Percentiles rank a stretch among this genome's conserved stretches.
Evolutionary conservation across 2,329 filamentous ascomycete species (phyloP).

Genomic region (Penicillium sp.): DNA sequence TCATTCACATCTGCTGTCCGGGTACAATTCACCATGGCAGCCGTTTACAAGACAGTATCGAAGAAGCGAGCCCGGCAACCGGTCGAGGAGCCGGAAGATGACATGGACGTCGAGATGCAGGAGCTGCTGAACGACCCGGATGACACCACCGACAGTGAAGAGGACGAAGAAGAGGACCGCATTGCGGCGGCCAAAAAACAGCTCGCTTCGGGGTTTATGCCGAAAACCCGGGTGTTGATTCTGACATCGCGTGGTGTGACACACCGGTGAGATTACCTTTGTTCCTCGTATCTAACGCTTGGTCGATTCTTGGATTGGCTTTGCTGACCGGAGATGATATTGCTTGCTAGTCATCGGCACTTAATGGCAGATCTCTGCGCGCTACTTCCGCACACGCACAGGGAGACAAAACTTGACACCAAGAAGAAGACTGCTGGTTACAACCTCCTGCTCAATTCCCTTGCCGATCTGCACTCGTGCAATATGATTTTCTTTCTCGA

Average conservation of each 20-base stretch:
- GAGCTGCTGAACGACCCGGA: constrained; percentile 34
- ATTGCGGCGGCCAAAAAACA: constrained; percentile 29
- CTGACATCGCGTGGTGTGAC: constrained; percentile 90
- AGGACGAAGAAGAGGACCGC: constrained; percentile 29
- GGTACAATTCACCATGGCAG: constrained; percentile 51
- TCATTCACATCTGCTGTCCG: constrained; percentile 9
- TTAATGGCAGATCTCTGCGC: constrained; percentile 81
- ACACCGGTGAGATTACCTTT: constrained; percentile 58
- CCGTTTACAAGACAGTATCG: constrained; percentile 69
- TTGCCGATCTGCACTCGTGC: constrained; percentile 76
- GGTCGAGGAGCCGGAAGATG: constrained; percentile 47
- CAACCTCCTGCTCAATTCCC: constrained; percentile 73
- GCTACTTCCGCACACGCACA: constrained; percentile 84
- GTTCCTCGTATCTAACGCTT: neutral
- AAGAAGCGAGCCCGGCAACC: constrained; percentile 48
- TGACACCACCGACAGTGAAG: constrained; percentile 37
- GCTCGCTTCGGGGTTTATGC: constrained; percentile 35
- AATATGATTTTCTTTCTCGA: constrained; percentile 96
- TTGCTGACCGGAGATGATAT: constrained; percentile 10
- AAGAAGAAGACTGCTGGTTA: constrained; percentile 62
- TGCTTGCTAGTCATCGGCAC: constrained; percentile 69
- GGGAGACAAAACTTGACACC: constrained; percentile 94
- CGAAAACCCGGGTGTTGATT: constrained; percentile 66
- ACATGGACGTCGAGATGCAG: constrained; percentile 35
- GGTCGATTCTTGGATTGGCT: neutral